Conservation (phyloP, 306 rosid genomes). For the Inga leiocalycina region DNA sequence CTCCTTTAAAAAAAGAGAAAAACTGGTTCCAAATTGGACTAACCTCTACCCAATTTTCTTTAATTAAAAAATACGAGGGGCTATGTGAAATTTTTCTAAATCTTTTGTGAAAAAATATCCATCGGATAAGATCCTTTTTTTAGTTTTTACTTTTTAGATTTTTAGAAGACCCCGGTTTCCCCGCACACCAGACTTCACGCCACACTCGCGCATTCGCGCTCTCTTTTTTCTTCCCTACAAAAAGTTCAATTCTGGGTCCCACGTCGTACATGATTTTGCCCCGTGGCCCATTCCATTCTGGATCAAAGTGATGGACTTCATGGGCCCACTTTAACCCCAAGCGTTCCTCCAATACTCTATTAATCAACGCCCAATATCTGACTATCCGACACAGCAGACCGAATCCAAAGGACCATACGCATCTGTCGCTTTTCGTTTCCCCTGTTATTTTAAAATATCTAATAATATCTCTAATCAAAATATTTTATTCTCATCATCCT, state of each 20-base stretch:
- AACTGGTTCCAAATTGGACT: too few relatives aligned
- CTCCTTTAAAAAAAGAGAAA: too few relatives aligned
- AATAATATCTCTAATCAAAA: background rate
- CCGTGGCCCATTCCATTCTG: background rate
- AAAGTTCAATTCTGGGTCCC: background rate
- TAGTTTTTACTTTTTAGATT: background rate
- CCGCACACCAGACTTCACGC: background rate
- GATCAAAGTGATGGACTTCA: background rate
- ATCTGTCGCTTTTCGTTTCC: background rate
- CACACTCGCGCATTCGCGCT: background rate
- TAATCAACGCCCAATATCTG: conserved; percentile 7
- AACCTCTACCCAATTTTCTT: too few relatives aligned
- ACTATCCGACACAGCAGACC: background rate
- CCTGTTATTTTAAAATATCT: background rate
- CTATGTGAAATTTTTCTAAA: too few relatives aligned
- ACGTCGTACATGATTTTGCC: background rate
- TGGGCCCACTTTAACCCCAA: conserved; percentile 16
- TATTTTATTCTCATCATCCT: conserved; percentile 23
- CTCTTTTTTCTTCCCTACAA: background rate
- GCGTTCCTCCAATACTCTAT: background rate
- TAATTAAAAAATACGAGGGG: too few relatives aligned
- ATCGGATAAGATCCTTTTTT: background rate
- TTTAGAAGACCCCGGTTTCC: background rate
- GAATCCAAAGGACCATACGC: background rate
- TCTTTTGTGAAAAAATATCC: background rate